Conservation (phyloP, 768 basidiomycete species). For the Pisolithus marmoratus region DNA sequence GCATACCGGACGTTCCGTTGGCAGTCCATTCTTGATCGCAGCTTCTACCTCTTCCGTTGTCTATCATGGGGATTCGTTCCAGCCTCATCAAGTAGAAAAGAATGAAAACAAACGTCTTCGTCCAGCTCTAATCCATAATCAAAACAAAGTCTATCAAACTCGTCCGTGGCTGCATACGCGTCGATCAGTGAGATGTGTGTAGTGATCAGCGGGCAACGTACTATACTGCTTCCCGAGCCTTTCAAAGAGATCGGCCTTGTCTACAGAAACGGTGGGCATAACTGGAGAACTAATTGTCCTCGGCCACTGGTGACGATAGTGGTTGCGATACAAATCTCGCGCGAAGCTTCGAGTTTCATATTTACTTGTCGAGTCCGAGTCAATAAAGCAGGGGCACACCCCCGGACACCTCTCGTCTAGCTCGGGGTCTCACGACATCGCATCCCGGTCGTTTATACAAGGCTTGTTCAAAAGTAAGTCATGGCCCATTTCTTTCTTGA, state of each 20-base stretch:
- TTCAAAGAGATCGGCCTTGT: conserved; percentile 92
- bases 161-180: conserved; percentile 67
- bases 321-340: neutral
- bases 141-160: conserved; percentile 93
- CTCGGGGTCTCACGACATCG: neutral
- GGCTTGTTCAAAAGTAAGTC: neutral
- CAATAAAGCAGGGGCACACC: conserved; percentile 4
- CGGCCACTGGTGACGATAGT: neutral
- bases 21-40: conserved; percentile 75
- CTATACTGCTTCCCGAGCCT: conserved; percentile 80
- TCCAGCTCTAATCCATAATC: conserved; percentile 97
- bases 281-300: neutral
- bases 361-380: conserved; percentile 2
- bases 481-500: neutral
- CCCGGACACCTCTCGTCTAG: conserved; percentile 13
- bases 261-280: conserved; percentile 95
- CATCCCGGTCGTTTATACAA: neutral
- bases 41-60: conserved; percentile 86
- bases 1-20: conserved; percentile 74
- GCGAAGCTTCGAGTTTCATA: neutral
- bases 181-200: conserved; percentile 10
- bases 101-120: conserved; percentile 72
- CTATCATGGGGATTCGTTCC: conserved; percentile 35
- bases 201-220: conserved; percentile 27
- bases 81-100: neutral